Base-by-base conservation (phyloP, 2,329 filamentous ascomycete genomes). In the Monosporascus sp. region DNA sequence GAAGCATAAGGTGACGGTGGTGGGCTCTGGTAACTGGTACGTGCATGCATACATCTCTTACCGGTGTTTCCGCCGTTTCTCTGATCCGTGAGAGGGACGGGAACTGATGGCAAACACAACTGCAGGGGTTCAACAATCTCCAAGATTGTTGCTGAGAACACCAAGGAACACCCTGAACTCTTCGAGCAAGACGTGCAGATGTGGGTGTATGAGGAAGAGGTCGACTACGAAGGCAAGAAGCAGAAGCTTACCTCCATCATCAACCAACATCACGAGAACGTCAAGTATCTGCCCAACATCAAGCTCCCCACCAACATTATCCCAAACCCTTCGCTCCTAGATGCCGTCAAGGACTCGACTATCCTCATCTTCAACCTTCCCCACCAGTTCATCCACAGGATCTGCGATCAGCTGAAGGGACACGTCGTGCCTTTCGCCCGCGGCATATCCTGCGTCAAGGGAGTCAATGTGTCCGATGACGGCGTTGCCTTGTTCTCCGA, bases 201-300 rank as follows among this genome's bases (percentile, higher is more conserved):
- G 94, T 99, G 94, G 94, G 95, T 99, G 66, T 97, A 85, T 69
- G 94, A 99, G 74, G 94, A 99, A 72, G 83, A 96, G 24, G 86
- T 96, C 59, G 81, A 82, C 52, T 78, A 81, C 38, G 80, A 81
- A 65, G 80, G 83, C 58, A 78, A 84, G 58, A 83, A 87, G 3
- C 89, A 94, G 71, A 96, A 96, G 75, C 86, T 99, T 70, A 96
- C 94, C 7, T 72, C 84, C 50, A 74, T 99, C 63, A 96, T 99
- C 82, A 99, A 99, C 78, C 82, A 80, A 45, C 75, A 88, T 66
- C 92, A 97, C 75, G 94, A 99, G 77, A 99, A 99, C 73, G 81
- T 96, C 76, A 99, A 97, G 74, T 99, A 99, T 75, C 87, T 99
- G 9, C 91, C 93, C n/a, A 85, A 85, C 64, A 89, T 99, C 67